Evolutionary conservation across 176 grass and related monocot species (phyloP), one percentile per base, ranked within the genome.

Genomic region (Saccharum spontaneum): DNA sequence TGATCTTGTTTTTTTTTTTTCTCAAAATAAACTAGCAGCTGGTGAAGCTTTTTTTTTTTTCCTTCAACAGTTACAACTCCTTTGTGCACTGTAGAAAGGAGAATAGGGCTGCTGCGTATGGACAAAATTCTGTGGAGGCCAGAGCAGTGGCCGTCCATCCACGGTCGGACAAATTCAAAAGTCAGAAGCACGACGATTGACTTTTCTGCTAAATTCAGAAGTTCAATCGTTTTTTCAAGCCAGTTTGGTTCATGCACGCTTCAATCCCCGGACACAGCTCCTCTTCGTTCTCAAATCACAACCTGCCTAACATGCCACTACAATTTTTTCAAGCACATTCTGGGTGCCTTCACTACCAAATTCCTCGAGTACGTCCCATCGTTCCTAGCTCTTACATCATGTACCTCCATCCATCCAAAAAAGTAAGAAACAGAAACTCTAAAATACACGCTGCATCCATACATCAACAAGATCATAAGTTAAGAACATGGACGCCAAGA

Each of bases 381-480:
- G 20, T 23, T 50, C 30, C 70, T 40, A 4, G 3, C 7, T n/a
- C 73, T 79, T 69, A 76, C 50, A 79, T 60, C 62, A 79, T 60
- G n/a, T 70, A 69, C 33, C 73, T 43, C 79, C 81, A 82, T 33
- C 45, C 66, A 80, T 79, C 39, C 28, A 6, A 62, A 86, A 15
- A 7, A 4, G 18, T n/a, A 67, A 14, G 14, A 76, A 43, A 69
- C 1, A 81, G 2, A 2, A 69, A 15, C 74, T 61, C 62, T 63
- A 61, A 76, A 83, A 18, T 46, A 67, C 45, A 78, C 28, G 31
- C 36, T 40, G 34, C 67, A 75, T 73, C 60, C 63, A 26, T 66
- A 33, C 62, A 67, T 20, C 64, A 67, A n/a, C 31, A 79, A 31
- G 28, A 86, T 75, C 62, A 33, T 5, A 69, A 49, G 28, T 40